Conservation (phyloP, 441 rosid genomes). For the Biscutella laevigata region DNA sequence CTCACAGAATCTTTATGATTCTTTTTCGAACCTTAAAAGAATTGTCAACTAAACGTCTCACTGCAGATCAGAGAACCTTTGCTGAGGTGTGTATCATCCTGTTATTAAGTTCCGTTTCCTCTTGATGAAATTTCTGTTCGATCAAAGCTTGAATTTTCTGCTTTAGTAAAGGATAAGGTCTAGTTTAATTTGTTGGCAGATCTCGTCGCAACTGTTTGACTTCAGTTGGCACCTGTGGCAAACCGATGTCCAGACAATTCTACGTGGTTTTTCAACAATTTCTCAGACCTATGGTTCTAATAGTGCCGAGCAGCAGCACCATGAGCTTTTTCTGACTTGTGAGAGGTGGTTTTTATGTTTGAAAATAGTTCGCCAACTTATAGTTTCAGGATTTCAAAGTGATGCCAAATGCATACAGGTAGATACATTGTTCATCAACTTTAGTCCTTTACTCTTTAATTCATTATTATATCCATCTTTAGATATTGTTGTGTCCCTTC, state of each 20-base stretch:
- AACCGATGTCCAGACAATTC: conserved; percentile 80
- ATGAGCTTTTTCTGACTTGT: conserved; percentile 73
- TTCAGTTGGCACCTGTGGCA: conserved; percentile 98
- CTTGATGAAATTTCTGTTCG: conserved; percentile 3
- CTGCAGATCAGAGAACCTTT: conserved; percentile 77
- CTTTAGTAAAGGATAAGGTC: conserved; percentile 15
- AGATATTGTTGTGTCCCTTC: not conserved
- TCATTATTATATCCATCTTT: conserved; percentile 10
- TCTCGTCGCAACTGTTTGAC: conserved; percentile 80
- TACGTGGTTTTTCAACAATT: conserved; percentile 63
- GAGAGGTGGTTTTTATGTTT: conserved; percentile 96
- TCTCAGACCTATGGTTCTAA: conserved; percentile 44
- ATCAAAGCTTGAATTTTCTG: conserved; percentile 3
- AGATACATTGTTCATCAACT: not conserved
- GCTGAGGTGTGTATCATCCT: conserved; percentile 51
- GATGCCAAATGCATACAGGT: conserved; percentile 87
- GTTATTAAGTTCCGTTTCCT: not conserved
- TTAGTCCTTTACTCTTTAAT: not conserved
- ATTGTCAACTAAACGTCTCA: conserved; percentile 85
- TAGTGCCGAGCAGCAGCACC: conserved; percentile 51
- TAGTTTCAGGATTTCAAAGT: conserved; percentile 82
- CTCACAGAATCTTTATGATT: conserved; percentile 86
- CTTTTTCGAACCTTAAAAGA: conserved; percentile 91
- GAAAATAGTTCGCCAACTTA: conserved; percentile 76
- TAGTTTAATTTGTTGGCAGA: conserved; percentile 46